phyloP scores from a whole-genome alignment of 768 basidiomycete genomes.

The Naganishia kalamii region DNA sequence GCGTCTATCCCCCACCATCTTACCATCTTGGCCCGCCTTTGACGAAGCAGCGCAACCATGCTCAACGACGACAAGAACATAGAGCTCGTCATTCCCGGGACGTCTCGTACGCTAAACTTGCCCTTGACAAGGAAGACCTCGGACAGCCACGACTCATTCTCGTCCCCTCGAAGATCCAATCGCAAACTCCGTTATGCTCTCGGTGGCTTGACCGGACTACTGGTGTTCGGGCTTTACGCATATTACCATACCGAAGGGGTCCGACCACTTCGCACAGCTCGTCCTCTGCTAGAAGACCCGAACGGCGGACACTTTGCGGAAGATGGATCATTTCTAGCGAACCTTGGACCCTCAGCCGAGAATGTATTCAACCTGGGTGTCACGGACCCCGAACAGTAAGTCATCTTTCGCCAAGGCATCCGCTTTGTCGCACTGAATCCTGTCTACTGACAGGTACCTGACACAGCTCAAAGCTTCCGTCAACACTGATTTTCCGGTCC shows the following conservation, averaged over 20 bases:
- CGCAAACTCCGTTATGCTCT: constrained; percentile 3
- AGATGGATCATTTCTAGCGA: constrained; percentile 1
- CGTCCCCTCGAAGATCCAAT: background rate
- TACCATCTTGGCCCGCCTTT: too few relatives aligned
- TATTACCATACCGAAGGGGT: background rate
- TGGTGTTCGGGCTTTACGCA: background rate
- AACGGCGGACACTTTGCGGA: background rate
- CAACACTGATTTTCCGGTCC: background rate
- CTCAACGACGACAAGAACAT: background rate
- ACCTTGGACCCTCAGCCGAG: constrained; percentile 14
- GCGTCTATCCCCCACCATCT: too few relatives aligned
- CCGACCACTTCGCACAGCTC: background rate
- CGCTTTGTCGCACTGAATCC: background rate
- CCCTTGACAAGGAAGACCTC: background rate
- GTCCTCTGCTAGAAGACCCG: background rate
- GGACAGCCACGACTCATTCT: background rate
- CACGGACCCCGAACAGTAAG: constrained; percentile 2
- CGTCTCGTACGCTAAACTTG: background rate
- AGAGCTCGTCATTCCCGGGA: background rate
- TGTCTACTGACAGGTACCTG: background rate
- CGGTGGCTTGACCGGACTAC: background rate
- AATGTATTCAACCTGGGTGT: constrained; percentile 7
- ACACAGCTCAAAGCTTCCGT: background rate
- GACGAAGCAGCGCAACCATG: too few relatives aligned
- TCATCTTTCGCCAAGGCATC: background rate